phyloP scores from a whole-genome alignment of 1,139 yeast genomes.

The Saccharomyces pastorianus region DNA sequence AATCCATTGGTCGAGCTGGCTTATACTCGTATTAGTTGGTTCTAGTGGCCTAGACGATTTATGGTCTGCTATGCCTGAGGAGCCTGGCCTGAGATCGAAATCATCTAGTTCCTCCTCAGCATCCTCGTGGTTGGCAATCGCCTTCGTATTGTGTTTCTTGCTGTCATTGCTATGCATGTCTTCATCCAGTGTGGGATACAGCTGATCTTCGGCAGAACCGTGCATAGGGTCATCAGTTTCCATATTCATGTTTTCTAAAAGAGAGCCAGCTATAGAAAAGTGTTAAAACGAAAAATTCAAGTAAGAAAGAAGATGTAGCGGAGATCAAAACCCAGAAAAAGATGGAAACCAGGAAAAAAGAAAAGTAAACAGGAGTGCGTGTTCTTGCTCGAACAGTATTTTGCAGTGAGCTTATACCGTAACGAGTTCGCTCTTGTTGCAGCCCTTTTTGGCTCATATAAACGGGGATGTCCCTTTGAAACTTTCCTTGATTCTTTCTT shows the following conservation, averaged over 20 bases:
- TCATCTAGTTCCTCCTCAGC: constrained; percentile 11
- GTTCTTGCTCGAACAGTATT: background rate
- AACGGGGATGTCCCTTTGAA: background rate
- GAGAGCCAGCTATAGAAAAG: background rate
- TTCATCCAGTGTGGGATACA: constrained; percentile 32
- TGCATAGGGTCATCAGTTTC: constrained; percentile 68
- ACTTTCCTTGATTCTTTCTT: background rate
- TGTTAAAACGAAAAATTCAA: background rate
- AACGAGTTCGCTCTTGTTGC: background rate
- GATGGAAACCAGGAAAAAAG: background rate
- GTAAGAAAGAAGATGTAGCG: background rate
- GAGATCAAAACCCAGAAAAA: background rate
- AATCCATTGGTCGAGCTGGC: no score
- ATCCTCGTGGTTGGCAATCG: constrained; percentile 1
- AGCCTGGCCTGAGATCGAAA: constrained; percentile 6
- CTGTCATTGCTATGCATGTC: background rate
- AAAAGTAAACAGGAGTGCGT: background rate
- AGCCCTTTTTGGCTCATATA: background rate
- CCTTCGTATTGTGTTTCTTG: background rate
- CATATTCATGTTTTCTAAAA: constrained; percentile 41
- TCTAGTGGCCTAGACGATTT: no score
- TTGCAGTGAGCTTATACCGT: background rate
- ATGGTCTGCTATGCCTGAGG: no score
- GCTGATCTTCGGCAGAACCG: constrained; percentile 44
- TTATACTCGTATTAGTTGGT: no score